Percentiles rank a stretch among this genome's conserved stretches.
phyloP scores from a whole-genome alignment of 768 basidiomycete species.

The Arthromyces matolae region DNA sequence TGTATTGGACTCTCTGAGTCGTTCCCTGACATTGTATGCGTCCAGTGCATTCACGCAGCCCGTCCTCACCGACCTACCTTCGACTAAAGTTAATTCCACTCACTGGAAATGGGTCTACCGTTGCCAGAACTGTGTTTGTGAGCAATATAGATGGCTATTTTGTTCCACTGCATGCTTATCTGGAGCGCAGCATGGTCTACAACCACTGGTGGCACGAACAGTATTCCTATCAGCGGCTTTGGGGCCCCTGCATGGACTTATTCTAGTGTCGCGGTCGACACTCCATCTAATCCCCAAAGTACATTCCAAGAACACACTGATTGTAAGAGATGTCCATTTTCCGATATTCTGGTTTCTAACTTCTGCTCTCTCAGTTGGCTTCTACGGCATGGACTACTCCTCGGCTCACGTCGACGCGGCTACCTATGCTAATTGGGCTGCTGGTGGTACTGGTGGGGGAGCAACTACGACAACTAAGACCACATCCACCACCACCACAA shows the following conservation, averaged over 20 bases:
- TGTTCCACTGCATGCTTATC: neutral
- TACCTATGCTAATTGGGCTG: constrained; percentile 48
- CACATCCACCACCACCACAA: constrained; percentile 24
- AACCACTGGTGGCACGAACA: constrained; percentile 33
- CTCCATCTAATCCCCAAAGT: constrained; percentile 47
- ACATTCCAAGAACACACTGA: constrained; percentile 56
- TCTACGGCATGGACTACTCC: constrained; percentile 51
- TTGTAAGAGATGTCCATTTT: constrained; percentile 33
- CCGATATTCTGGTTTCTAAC: neutral
- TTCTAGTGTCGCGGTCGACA: constrained; percentile 40
- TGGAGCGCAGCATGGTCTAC: constrained; percentile 33
- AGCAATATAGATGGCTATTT: constrained; percentile 15
- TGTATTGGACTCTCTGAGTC: neutral
- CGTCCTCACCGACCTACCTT: constrained; percentile 47
- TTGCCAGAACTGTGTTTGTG: constrained; percentile 64
- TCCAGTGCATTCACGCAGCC: constrained; percentile 46
- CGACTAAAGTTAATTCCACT: constrained; percentile 50
- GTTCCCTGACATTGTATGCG: neutral
- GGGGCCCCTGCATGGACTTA: constrained; percentile 52
- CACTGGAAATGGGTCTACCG: constrained; percentile 69
- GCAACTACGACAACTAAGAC: constrained; percentile 27
- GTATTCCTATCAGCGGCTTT: constrained; percentile 30
- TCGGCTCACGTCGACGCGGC: constrained; percentile 42
- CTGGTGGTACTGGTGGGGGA: constrained; percentile 43
- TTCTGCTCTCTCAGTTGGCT: constrained; percentile 41